Evolutionary conservation across 2,329 filamentous ascomycete genomes (phyloP).

Genomic region (Cytospora schulzeri): DNA sequence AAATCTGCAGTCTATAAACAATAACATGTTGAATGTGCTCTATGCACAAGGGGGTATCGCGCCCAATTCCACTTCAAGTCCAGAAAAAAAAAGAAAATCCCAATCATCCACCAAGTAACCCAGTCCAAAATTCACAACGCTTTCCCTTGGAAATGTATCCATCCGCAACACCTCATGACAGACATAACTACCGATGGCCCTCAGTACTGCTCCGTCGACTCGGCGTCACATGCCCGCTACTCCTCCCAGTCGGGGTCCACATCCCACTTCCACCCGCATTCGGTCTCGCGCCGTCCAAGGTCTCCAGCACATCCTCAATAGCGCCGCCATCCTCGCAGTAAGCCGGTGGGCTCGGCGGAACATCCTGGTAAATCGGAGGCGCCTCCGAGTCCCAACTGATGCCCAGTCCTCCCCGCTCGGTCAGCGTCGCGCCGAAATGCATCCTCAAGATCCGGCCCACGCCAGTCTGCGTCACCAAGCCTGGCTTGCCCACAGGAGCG

Average conservation of each 20-base stretch:
- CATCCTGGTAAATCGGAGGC: constrained; percentile 91
- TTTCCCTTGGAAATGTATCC: background rate
- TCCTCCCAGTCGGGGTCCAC: constrained; percentile 8
- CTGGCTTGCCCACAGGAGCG: constrained; percentile 67
- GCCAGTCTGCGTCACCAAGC: constrained; percentile 79
- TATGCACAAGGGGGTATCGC: constrained; percentile 27
- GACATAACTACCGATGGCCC: constrained; percentile 1
- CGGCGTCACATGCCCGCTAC: constrained; percentile 13
- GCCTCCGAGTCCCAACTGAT: constrained; percentile 97
- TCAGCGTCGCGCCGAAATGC: constrained; percentile 83
- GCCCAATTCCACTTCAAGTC: constrained; percentile 8
- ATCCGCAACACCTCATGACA: constrained; percentile 1
- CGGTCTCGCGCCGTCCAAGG: constrained; percentile 34
- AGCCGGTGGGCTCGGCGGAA: constrained; percentile 80
- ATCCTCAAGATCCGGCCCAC: constrained; percentile 89
- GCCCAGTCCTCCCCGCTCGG: constrained; percentile 81
- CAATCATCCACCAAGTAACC: constrained; percentile 1
- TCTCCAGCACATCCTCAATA: constrained; percentile 45
- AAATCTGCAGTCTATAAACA: constrained; percentile 1
- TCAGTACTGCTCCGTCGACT: constrained; percentile 20
- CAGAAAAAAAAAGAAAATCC: background rate
- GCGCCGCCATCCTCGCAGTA: constrained; percentile 50
- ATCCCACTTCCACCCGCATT: constrained; percentile 5
- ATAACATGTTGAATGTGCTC: constrained; percentile 21
- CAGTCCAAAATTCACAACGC: constrained; percentile 5